These are phyloP conservation scores for Streptanthus diversifolius DNA, from an alignment of 345 rosid genomes.

Conservation along the genomic window DNA sequence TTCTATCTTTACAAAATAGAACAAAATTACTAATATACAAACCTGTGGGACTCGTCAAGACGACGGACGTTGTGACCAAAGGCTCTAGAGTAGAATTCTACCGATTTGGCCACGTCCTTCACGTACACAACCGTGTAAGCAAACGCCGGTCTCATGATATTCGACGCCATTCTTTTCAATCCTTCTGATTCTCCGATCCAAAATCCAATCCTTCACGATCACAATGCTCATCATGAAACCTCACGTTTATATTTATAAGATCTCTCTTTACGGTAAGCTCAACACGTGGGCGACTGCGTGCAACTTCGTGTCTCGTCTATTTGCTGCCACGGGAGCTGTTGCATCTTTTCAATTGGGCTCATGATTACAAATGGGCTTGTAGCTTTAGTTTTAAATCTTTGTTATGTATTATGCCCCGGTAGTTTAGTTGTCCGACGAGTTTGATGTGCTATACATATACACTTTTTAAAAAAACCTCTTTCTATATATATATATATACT, in stretches of 20 bases:
- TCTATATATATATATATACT: no score
- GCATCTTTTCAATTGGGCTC: not conserved
- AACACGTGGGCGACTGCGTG: slow-evolving; percentile 29
- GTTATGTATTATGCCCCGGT: no score
- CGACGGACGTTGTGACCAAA: slow-evolving; percentile 70
- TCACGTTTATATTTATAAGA: not conserved
- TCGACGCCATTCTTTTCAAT: slow-evolving; percentile 39
- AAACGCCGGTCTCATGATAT: slow-evolving; percentile 43
- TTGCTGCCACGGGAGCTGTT: slow-evolving; percentile 15
- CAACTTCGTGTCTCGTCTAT: not conserved
- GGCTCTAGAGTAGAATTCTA: slow-evolving; percentile 67
- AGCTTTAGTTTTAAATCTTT: not conserved
- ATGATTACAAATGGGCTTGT: not conserved
- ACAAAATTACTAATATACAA: not conserved
- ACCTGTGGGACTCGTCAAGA: slow-evolving; percentile 70
- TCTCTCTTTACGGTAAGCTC: slow-evolving; percentile 24
- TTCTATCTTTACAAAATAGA: not conserved
- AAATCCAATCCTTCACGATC: not conserved
- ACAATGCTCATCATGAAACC: not conserved
- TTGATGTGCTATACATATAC: no score
- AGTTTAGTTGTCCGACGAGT: no score
- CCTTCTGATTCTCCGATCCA: not conserved
- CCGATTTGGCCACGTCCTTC: slow-evolving; percentile 61
- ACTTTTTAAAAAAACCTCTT: no score
- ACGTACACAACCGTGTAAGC: slow-evolving; percentile 71